A percentile compares a stretch with the other conserved stretches of the same genome.
phyloP scores from a whole-genome alignment of 1,284 basidiomycete species.

The Cystobasidium slooffiae region DNA sequence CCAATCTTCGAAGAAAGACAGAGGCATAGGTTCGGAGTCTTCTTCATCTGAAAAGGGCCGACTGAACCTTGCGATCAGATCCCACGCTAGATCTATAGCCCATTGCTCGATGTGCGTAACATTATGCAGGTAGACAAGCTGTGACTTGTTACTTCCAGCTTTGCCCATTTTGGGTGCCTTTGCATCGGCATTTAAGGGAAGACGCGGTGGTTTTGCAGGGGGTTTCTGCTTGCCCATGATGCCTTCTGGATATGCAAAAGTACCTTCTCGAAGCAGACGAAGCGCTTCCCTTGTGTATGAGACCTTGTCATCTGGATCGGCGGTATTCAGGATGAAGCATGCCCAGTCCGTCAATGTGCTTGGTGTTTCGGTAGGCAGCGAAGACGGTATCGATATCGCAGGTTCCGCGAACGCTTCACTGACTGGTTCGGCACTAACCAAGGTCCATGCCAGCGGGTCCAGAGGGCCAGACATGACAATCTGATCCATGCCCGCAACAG shows the following conservation, averaged over 20 bases:
- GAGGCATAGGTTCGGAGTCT: constrained; percentile 49
- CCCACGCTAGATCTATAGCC: constrained; percentile 63
- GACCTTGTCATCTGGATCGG: constrained; percentile 57
- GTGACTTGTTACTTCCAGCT: constrained; percentile 65
- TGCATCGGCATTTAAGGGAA: constrained; percentile 63
- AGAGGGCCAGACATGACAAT: constrained; percentile 72
- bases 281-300: constrained; percentile 61
- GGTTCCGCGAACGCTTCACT: constrained; percentile 81
- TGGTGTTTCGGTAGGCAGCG: constrained; percentile 47
- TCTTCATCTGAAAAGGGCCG: constrained; percentile 36
- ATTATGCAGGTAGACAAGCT: constrained; percentile 68
- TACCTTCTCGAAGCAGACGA: constrained; percentile 70
- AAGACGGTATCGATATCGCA: constrained; percentile 59
- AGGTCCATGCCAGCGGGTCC: constrained; percentile 64
- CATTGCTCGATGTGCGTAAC: constrained; percentile 90
- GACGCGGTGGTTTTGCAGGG: constrained; percentile 71
- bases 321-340: constrained; percentile 57
- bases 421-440: constrained; percentile 76
- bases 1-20: constrained; percentile 56
- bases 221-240: constrained; percentile 70
- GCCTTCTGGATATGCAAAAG: constrained; percentile 59
- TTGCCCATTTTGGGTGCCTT: constrained; percentile 68
- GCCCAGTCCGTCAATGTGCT: constrained; percentile 57
- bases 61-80: constrained; percentile 47
- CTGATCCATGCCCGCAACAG: constrained; percentile 60